Conservation (phyloP, 2,329 filamentous ascomycete genomes). For the Incumbomyces delicatus region DNA sequence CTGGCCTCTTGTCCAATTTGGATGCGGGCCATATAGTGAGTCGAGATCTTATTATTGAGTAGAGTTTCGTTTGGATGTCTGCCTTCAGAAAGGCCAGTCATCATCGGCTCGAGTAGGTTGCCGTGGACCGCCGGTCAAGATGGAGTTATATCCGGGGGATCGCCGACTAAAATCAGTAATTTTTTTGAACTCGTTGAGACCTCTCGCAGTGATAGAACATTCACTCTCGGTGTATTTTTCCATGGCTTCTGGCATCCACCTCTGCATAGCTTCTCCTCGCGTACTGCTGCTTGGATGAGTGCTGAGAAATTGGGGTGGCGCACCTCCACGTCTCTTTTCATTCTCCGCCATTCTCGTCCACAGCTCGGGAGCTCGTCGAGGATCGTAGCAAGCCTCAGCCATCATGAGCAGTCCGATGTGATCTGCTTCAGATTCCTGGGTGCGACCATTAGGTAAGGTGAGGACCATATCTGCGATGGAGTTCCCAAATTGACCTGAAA, state of each 20-base stretch:
- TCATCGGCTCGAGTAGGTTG: neutral
- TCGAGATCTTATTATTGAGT: too few relatives aligned
- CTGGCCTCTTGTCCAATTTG: too few relatives aligned
- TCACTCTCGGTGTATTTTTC: constrained; percentile 30
- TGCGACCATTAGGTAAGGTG: constrained; percentile 44
- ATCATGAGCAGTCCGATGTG: constrained; percentile 54
- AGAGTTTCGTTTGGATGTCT: too few relatives aligned
- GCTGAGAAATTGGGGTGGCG: constrained; percentile 47
- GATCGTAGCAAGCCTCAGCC: constrained; percentile 51
- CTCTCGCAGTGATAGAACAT: constrained; percentile 24
- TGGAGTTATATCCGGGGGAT: neutral
- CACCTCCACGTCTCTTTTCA: constrained; percentile 26
- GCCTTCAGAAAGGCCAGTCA: constrained; percentile 2
- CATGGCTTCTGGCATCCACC: constrained; percentile 38
- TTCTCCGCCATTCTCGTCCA: constrained; percentile 44
- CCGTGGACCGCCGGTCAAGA: neutral
- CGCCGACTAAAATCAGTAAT: constrained; percentile 4
- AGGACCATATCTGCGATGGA: constrained; percentile 42
- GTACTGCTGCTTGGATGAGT: constrained; percentile 51
- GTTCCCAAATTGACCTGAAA: constrained; percentile 29
- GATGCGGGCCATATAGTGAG: too few relatives aligned
- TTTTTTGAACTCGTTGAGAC: constrained; percentile 11
- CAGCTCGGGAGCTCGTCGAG: constrained; percentile 44
- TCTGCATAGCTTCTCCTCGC: constrained; percentile 44
- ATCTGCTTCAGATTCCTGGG: constrained; percentile 53